Evolutionary conservation across 768 basidiomycete genomes (phyloP).

Genomic region (Pisolithus orientalis): DNA sequence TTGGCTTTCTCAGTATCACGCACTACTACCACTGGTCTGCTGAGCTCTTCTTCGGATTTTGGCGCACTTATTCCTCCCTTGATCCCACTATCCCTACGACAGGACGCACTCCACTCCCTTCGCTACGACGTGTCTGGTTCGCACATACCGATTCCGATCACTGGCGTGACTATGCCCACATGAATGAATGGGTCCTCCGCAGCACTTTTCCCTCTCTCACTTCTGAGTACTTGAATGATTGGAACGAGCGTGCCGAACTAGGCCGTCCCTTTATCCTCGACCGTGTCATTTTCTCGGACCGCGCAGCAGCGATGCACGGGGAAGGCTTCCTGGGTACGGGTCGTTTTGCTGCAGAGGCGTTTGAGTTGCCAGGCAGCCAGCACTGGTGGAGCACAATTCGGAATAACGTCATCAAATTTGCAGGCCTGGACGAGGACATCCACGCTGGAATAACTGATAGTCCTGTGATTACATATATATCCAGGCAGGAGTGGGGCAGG

Average conservation of each 20-base stretch:
- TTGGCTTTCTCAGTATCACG: slow-evolving; percentile 48
- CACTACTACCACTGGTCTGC: slow-evolving; percentile 96
- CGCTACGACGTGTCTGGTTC: slow-evolving; percentile 72
- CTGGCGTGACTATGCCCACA: slow-evolving; percentile 87
- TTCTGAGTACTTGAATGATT: slow-evolving; percentile 80
- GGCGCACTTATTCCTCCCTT: slow-evolving; percentile 83
- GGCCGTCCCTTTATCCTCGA: slow-evolving; percentile 72
- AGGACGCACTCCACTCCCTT: slow-evolving; percentile 68
- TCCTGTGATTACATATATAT: slow-evolving; percentile 91
- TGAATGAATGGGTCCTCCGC: slow-evolving; percentile 86
- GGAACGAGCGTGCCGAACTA: slow-evolving; percentile 71
- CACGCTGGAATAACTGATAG: slow-evolving; percentile 38
- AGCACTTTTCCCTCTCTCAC: slow-evolving; percentile 74
- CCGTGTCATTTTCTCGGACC: slow-evolving; percentile 83
- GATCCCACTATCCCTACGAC: slow-evolving; percentile 59
- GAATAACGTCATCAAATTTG: slow-evolving; percentile 65
- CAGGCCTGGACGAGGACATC: slow-evolving; percentile 45
- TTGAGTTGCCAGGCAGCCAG: slow-evolving; percentile 64
- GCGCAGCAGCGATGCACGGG: slow-evolving; percentile 76
- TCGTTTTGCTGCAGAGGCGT: slow-evolving; percentile 70
- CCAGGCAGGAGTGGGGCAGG: slow-evolving; percentile 82
- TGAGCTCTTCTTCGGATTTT: slow-evolving; percentile 87
- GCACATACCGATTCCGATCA: slow-evolving; percentile 64
- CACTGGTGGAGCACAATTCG: slow-evolving; percentile 85
- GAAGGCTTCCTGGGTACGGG: slow-evolving; percentile 61